Evolutionary conservation across 495 filamentous ascomycete species (phyloP).

Genomic region (Achaetomiella virescens): DNA sequence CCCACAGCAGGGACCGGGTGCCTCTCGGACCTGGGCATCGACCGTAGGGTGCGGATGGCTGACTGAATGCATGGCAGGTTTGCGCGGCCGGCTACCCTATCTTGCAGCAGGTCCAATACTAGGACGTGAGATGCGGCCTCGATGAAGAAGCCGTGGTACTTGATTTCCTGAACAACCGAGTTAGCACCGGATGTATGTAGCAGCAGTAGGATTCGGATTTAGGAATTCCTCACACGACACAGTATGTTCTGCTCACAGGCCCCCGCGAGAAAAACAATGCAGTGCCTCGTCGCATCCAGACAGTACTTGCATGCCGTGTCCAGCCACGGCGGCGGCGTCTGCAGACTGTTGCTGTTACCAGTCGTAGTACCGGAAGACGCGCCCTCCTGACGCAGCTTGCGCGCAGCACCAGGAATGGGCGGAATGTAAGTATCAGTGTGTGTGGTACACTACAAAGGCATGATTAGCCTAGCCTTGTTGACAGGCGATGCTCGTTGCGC

Average conservation of each 20-base stretch:
- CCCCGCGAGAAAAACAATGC: neutral
- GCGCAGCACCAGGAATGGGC: neutral
- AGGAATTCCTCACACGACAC: neutral
- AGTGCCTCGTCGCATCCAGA: conserved; percentile 2
- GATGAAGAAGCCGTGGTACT: conserved; percentile 1
- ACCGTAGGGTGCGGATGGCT: neutral
- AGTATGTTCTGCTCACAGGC: conserved; percentile 2
- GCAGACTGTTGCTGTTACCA: neutral
- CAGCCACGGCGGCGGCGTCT: neutral
- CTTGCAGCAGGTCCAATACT: neutral
- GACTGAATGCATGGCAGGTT: neutral
- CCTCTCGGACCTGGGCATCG: neutral
- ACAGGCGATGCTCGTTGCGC: neutral
- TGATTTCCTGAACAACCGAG: neutral
- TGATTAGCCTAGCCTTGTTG: neutral
- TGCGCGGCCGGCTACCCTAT: neutral
- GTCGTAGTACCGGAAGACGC: neutral
- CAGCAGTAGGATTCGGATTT: neutral
- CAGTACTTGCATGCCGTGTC: conserved; percentile 4
- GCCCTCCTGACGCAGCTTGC: neutral
- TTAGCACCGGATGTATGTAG: neutral
- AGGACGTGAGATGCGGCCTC: conserved; percentile 1
- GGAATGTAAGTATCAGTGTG: neutral
- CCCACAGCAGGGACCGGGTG: neutral
- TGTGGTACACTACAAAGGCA: neutral